Percentiles rank a stretch among this genome's conserved stretches.
Conservation (phyloP, 306 rosid species). For the Begonia peltatifolia region DNA sequence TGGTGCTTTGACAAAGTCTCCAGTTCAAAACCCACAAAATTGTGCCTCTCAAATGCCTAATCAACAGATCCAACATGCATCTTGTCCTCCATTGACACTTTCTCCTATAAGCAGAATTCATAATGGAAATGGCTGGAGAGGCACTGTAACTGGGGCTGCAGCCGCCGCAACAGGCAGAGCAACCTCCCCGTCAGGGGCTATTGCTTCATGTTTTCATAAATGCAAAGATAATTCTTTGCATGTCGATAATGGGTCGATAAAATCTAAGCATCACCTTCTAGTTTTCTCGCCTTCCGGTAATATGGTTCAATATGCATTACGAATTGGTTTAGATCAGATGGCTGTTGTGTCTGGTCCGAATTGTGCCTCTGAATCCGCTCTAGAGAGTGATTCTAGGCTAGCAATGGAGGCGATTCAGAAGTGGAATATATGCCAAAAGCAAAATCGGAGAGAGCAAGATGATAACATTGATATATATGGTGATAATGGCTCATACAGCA, state of each 20-base stretch:
- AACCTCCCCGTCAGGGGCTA: slow-evolving; percentile 48
- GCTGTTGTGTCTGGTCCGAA: slow-evolving; percentile 27
- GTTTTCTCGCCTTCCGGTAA: slow-evolving; percentile 79
- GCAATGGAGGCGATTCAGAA: slow-evolving; percentile 76
- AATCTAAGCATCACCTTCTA: slow-evolving; percentile 52
- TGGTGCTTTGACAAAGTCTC: slow-evolving; percentile 22
- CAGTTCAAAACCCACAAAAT: slow-evolving; percentile 25
- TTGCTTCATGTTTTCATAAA: slow-evolving; percentile 68
- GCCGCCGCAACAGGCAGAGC: slow-evolving; percentile 81
- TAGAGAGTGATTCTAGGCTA: slow-evolving; percentile 52
- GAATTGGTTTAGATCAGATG: slow-evolving; percentile 28
- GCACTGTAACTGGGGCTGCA: slow-evolving; percentile 86
- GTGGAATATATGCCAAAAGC: slow-evolving; percentile 87
- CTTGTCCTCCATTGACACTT: slow-evolving; percentile 67
- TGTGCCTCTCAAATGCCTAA: slow-evolving; percentile 32
- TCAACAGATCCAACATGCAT: slow-evolving; percentile 30
- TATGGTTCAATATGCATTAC: slow-evolving; percentile 68
- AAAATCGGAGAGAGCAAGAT: slow-evolving; percentile 51
- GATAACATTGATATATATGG: slow-evolving; percentile 81
- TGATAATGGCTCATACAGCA: slow-evolving; percentile 51
- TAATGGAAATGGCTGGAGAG: slow-evolving; percentile 84
- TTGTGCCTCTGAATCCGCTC: slow-evolving; percentile 38
- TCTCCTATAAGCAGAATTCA: slow-evolving; percentile 72
- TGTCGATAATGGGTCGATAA: slow-evolving; percentile 33
- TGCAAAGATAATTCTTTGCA: slow-evolving; percentile 36